Conservation (phyloP, 2,329 filamentous ascomycete species). For the Cytospora chrysosperma region DNA sequence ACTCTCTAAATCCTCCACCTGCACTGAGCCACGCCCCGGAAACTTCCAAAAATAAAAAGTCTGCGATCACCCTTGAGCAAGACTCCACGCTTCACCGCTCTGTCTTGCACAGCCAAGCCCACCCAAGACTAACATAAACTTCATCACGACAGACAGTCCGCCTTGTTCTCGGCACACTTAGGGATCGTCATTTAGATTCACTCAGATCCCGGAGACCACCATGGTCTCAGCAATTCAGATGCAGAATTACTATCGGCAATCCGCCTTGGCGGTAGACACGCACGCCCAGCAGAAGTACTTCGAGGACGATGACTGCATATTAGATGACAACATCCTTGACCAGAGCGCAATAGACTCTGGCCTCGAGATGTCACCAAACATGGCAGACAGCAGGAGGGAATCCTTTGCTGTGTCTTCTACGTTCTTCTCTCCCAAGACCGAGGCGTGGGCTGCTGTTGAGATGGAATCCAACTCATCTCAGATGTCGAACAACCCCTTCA, state of each 20-base stretch:
- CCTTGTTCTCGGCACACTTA: constrained; percentile 7
- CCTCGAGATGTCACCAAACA: constrained; percentile 62
- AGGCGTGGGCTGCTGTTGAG: constrained; percentile 63
- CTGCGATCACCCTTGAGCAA: constrained; percentile 10
- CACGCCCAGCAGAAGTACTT: constrained; percentile 55
- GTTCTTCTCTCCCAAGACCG: constrained; percentile 64
- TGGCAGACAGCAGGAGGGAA: constrained; percentile 62
- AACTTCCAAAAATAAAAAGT: constrained; percentile 25
- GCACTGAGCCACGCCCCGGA: constrained; percentile 1
- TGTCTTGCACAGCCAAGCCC: constrained; percentile 7
- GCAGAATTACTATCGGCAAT: constrained; percentile 51
- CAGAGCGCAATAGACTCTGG: constrained; percentile 59
- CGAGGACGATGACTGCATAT: constrained; percentile 58
- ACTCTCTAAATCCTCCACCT: constrained; percentile 9
- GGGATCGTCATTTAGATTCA: constrained; percentile 8
- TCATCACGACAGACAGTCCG: constrained; percentile 11
- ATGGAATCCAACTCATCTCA: constrained; percentile 53
- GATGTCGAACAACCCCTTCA: constrained; percentile 63
- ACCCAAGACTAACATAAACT: constrained; percentile 14
- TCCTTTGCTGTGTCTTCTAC: constrained; percentile 59
- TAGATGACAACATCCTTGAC: constrained; percentile 62
- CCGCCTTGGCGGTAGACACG: constrained; percentile 54
- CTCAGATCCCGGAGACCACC: constrained; percentile 29
- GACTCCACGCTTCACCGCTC: constrained; percentile 26
- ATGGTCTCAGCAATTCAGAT: constrained; percentile 55